Conservation (phyloP, 2,329 filamentous ascomycete genomes). For the Fusarium sp. region DNA sequence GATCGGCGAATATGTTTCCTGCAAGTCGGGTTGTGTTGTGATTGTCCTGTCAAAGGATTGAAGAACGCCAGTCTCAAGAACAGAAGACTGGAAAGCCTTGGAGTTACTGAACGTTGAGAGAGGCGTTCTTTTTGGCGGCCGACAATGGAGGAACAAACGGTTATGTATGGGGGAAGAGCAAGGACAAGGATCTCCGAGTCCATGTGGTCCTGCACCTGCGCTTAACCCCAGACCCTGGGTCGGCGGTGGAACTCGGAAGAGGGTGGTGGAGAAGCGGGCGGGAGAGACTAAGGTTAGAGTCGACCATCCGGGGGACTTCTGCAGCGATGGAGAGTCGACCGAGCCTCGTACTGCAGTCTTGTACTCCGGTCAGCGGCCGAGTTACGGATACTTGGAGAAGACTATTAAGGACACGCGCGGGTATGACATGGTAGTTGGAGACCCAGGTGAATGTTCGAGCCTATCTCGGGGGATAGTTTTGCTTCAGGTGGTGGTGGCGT, state of each 20-base stretch:
- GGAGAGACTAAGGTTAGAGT: constrained; percentile 31
- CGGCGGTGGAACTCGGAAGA: constrained; percentile 41
- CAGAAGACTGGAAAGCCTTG: constrained; percentile 16
- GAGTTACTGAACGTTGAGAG: constrained; percentile 30
- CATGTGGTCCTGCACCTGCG: constrained; percentile 23
- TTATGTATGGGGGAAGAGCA: constrained; percentile 46
- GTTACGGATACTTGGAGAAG: constrained; percentile 1
- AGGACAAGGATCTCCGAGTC: constrained; percentile 37
- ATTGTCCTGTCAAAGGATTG: not conserved
- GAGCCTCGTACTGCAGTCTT: constrained; percentile 16
- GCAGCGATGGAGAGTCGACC: constrained; percentile 36
- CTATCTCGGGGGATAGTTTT: constrained; percentile 22
- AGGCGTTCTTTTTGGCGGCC: constrained; percentile 26
- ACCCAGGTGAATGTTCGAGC: constrained; percentile 16
- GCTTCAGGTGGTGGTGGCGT: constrained; percentile 34
- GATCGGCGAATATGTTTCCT: not conserved
- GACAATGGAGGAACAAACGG: constrained; percentile 44
- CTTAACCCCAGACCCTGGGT: constrained; percentile 43
- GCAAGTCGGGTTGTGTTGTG: not conserved
- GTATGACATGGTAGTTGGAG: constrained; percentile 33
- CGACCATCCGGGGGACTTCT: constrained; percentile 43
- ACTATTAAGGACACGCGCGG: constrained; percentile 9
- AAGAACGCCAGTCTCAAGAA: constrained; percentile 19
- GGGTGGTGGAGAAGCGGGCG: constrained; percentile 44
- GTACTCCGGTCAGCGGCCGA: constrained; percentile 30